phyloP scores from a whole-genome alignment of 768 basidiomycete species.

The Hericium coralloides region DNA sequence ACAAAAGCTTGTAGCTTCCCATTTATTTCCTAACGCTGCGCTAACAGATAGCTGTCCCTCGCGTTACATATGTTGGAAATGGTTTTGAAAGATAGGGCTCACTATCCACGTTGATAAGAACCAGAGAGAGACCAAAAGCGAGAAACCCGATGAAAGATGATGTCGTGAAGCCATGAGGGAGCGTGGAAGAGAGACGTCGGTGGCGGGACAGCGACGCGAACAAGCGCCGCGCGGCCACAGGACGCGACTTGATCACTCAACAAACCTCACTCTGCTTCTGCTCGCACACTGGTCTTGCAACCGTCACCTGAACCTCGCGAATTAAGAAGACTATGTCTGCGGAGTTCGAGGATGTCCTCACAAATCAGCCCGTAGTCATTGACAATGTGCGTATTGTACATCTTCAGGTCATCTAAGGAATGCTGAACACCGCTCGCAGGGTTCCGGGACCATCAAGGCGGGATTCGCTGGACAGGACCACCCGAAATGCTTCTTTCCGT shows the following conservation, averaged over 20 bases:
- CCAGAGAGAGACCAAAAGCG: slow-evolving; percentile 2
- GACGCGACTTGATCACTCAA: slow-evolving; percentile 2
- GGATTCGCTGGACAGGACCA: slow-evolving; percentile 99
- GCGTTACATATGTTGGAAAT: neutral
- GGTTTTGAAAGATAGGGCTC: no score
- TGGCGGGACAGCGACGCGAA: neutral
- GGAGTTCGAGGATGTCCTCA: slow-evolving; percentile 89
- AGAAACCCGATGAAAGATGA: neutral
- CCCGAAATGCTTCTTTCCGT: slow-evolving; percentile 99
- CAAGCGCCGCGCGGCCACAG: neutral
- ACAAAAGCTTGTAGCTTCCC: slow-evolving; percentile 88
- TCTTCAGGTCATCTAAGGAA: slow-evolving; percentile 14
- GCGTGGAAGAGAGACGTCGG: neutral
- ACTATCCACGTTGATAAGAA: neutral
- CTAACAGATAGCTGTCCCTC: slow-evolving; percentile 27
- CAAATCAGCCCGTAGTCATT: slow-evolving; percentile 98
- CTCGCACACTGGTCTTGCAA: neutral
- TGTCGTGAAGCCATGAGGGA: neutral
- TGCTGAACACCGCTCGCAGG: slow-evolving; percentile 38
- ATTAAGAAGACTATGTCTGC: slow-evolving; percentile 49
- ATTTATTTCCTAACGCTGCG: slow-evolving; percentile 48
- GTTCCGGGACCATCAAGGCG: slow-evolving; percentile 97
- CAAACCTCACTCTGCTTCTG: neutral
- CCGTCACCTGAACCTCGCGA: neutral
- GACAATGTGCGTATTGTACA: slow-evolving; percentile 63